phyloP scores from a whole-genome alignment of 345 rosid genomes.

The Clausena lansium region DNA sequence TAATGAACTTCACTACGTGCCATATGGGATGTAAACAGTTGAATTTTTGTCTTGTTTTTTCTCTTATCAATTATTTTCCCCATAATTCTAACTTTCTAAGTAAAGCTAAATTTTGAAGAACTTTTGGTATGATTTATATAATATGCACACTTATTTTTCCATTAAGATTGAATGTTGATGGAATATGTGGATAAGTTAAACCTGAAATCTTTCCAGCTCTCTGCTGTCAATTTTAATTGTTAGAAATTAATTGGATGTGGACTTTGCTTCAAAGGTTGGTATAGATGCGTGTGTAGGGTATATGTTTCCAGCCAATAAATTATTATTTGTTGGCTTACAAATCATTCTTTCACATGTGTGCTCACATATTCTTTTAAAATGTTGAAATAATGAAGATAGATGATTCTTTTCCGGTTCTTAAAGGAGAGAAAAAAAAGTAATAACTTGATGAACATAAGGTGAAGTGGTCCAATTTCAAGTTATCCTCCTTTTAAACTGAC shows the following conservation, averaged over 20 bases:
- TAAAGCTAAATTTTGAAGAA: background rate
- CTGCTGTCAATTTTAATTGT: background rate
- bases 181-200: background rate
- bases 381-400: background rate
- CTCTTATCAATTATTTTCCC: background rate
- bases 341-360: background rate
- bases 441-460: background rate
- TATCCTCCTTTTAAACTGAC: background rate
- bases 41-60: background rate
- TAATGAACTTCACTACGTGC: background rate
- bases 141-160: background rate
- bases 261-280: background rate
- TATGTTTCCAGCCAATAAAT: background rate
- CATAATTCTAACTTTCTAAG: background rate
- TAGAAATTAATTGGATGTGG: background rate
- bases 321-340: background rate
- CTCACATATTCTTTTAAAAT: background rate
- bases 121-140: background rate
- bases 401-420: background rate
- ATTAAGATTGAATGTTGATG: background rate
- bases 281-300: background rate
- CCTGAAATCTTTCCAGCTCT: background rate
- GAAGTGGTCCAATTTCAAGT: background rate
- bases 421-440: background rate
- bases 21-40: background rate